Percentiles rank a stretch among this genome's conserved stretches.
These are phyloP conservation scores for Spiraea crenata DNA, from an alignment of 331 rosid genomes.

Conservation along the genomic window DNA sequence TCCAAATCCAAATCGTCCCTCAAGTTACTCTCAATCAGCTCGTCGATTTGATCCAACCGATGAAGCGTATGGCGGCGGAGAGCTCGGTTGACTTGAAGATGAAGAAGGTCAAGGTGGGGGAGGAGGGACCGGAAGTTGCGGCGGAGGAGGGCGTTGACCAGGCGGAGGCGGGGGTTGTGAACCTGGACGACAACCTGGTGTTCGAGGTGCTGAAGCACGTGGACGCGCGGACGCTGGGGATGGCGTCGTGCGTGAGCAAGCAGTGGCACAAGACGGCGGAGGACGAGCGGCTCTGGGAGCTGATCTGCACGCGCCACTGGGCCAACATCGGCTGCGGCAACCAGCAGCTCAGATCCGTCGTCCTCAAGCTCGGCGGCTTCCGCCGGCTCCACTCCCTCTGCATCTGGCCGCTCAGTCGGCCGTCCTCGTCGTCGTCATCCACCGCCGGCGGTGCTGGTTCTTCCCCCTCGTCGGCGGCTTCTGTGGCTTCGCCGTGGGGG, in stretches of 20 bases:
- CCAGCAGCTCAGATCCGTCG: conserved; percentile 86
- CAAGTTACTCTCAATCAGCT: not conserved
- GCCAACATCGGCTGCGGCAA: conserved; percentile 75
- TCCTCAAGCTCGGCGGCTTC: conserved; percentile 93
- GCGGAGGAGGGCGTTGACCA: not conserved
- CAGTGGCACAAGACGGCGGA: conserved; percentile 87
- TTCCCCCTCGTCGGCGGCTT: conserved; percentile 3
- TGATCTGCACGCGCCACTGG: conserved; percentile 93
- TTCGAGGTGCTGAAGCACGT: conserved; percentile 91
- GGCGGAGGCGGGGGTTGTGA: conserved; percentile 24
- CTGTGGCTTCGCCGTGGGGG: conserved; percentile 23
- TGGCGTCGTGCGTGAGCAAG: conserved; percentile 81
- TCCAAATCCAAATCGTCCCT: not conserved
- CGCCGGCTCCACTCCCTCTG: conserved; percentile 83
- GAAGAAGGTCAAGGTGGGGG: conserved; percentile 46
- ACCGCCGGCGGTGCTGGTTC: conserved; percentile 23
- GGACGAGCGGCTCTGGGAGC: conserved; percentile 98
- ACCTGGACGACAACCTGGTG: conserved; percentile 68
- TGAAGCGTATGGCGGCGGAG: conserved; percentile 57
- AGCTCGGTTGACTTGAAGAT: conserved; percentile 37
- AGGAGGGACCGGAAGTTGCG: not conserved
- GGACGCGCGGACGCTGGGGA: conserved; percentile 66
- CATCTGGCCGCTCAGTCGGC: conserved; percentile 67
- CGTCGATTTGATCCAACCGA: conserved; percentile 4
- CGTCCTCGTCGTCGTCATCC: conserved; percentile 31